Conservation (phyloP, 768 basidiomycete genomes). For the Calocera cornea region DNA sequence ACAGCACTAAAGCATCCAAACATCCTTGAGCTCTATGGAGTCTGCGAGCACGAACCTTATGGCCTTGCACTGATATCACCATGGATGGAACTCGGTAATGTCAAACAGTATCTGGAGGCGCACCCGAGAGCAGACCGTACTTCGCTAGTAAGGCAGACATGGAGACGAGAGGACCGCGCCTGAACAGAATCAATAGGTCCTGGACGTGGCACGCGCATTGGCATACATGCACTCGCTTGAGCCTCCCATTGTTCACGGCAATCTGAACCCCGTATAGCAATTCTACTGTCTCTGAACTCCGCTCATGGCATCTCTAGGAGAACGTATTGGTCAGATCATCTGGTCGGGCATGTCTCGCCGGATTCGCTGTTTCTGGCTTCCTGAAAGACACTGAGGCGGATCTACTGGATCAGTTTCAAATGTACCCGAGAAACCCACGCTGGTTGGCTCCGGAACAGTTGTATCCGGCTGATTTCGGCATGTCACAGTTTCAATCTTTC, state of each 20-base stretch:
- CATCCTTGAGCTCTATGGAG: not conserved
- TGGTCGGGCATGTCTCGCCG: not conserved
- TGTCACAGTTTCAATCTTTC: not conserved
- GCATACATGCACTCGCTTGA: not conserved
- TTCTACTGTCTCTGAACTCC: not conserved
- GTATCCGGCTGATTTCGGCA: not conserved
- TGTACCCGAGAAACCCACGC: not conserved
- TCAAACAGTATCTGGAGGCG: not conserved
- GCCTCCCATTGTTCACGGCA: not conserved
- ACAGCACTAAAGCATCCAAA: not conserved
- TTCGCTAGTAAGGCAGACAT: not conserved
- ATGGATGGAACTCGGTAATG: not conserved
- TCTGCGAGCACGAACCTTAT: not conserved
- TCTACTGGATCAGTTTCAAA: not conserved
- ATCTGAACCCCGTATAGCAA: not conserved
- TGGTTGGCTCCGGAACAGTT: not conserved
- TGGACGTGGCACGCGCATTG: not conserved
- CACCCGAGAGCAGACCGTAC: not conserved
- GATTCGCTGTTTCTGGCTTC: not conserved
- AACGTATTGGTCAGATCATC: not conserved
- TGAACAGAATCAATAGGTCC: not conserved
- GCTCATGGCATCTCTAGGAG: not conserved
- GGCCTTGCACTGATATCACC: not conserved
- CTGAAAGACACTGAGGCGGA: not conserved
- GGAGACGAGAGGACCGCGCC: not conserved